Evolutionary conservation across 306 rosid genomes (phyloP), one percentile per base, ranked within the genome.

Genomic region (Biancaea sappan): DNA sequence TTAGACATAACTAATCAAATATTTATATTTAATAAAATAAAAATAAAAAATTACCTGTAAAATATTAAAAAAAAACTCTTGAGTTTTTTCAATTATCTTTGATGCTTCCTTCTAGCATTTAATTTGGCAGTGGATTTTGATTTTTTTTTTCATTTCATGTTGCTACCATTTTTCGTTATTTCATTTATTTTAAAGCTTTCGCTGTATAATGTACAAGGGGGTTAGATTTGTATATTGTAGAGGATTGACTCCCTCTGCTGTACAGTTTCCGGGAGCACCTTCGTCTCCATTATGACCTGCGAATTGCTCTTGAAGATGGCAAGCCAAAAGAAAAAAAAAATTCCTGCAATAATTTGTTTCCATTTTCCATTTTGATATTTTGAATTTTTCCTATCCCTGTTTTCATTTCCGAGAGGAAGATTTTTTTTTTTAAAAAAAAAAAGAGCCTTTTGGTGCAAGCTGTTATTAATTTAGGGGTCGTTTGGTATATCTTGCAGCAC

Each of bases 201-300:
- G 81, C 64, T 74, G 81, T 80, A 74, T 65, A 50, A 80, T 74
- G 68, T 65, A 59, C 66, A 62, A 54, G 15, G 69, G 53, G 44
- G 73, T 59, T 18, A 64, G 62, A 34, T 79, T 21, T 86, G 85
- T 80, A 82, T 56, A 82, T 82, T 48, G n/a, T 68, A 25, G 60
- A 37, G 54, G n/a, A 28, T 59, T 57, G 74, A 68, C 59, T 77
- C 60, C 85, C 81, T 57, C 41, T 51, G 6, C 15, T 84, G 88
- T 84, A 76, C 84, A 82, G 80, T 32, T 41, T 66, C 73, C 57
- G 41, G 64, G 50, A 72, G 24, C 72, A 43, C 65, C 12, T 69
- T 54, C 32, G 8, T 12, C 69, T 51, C 72, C 32, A 6, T 31
- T n/a, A n/a, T 31, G 48, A 43, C 43, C 21, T 66, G 6, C 60